Conservation (phyloP, 2,329 filamentous ascomycete genomes). For the Chaetoscypha palmicola region DNA sequence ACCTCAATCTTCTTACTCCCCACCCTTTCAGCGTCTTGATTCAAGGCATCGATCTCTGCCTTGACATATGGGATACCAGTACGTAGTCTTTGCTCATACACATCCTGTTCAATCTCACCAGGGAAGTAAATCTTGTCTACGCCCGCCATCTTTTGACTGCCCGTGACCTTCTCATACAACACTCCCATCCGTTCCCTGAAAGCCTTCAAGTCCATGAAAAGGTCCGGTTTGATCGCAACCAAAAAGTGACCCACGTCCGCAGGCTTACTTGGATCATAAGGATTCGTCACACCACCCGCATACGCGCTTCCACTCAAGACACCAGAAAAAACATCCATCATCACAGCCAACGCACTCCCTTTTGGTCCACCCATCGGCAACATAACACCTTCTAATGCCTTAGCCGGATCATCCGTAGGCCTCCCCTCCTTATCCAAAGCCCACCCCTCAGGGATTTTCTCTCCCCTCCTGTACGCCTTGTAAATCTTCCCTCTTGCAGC, state of each 20-base stretch:
- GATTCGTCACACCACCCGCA: slow-evolving; percentile 67
- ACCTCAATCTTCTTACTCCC: slow-evolving; percentile 24
- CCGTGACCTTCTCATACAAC: slow-evolving; percentile 47
- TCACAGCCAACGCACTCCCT: slow-evolving; percentile 67
- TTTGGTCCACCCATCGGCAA: slow-evolving; percentile 81
- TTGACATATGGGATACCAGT: slow-evolving; percentile 53
- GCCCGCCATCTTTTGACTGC: slow-evolving; percentile 46
- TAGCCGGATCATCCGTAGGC: slow-evolving; percentile 63
- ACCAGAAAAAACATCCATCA: slow-evolving; percentile 87
- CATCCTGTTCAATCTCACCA: slow-evolving; percentile 54
- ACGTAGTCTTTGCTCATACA: slow-evolving; percentile 43
- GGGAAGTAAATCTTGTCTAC: slow-evolving; percentile 55
- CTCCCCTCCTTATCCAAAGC: slow-evolving; percentile 64
- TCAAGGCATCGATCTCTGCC: slow-evolving; percentile 49
- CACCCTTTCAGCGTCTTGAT: slow-evolving; percentile 44
- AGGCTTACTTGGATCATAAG: slow-evolving; percentile 63
- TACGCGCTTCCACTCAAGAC: slow-evolving; percentile 72
- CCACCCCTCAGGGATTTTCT: slow-evolving; percentile 68
- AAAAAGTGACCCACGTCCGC: slow-evolving; percentile 71
- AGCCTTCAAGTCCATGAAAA: slow-evolving; percentile 65
- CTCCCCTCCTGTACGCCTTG: slow-evolving; percentile 59
- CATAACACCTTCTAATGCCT: slow-evolving; percentile 72
- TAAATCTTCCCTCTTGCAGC: slow-evolving; percentile 68
- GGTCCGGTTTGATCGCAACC: slow-evolving; percentile 64
- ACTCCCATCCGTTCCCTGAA: slow-evolving; percentile 57